Evolutionary conservation across 2,329 filamentous ascomycete genomes (phyloP), one percentile per base, ranked within the genome.

Genomic region (Fusarium guadeloupense): DNA sequence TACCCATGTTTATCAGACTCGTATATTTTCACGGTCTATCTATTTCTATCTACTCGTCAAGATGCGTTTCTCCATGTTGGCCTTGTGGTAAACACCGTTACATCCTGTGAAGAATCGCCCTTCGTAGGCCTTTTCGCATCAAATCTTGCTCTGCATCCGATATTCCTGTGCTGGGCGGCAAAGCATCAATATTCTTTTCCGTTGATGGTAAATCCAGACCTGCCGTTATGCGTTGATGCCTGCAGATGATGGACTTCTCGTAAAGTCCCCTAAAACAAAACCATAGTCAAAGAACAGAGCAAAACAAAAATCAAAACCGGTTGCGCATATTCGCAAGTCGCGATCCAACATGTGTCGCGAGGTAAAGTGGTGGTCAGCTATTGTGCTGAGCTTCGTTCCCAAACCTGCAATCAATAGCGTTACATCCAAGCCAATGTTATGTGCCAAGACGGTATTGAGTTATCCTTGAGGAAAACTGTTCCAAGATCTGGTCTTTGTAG

Each of bases 1-100:
- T 66, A 66, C 62, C 62, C 62, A 46, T 43, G 37, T 59, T 59
- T 59, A 26, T 25, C 26, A 34, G 39, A 34, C 26, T 35, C 39
- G 16, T 63, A 30, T 26, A 41, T 35, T 61, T 20, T 30, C 26
- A 13, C 26, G 21, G n/a, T 31, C 23, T 33, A 25, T 13, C 9
- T 40, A 34, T 20, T 19, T 39, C 5, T 28, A 8, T 14, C 20
- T 25, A 26, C 14, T 12, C 13, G 13, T 7, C 14, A 31, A n/a
- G 28, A 31, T 31, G 28, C 13, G 16, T 19, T 21, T 41, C 28
- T 20, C 20, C 10, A 4, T 31, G 9, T 34, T 38, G 34, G 34
- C 34, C 34, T 35, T 35, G 17, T 35, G 34, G 8, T 35, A 19
- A 20, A 35, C 9, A 17, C 34, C 12, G 10, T 37, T 13, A 28